Percentiles rank a stretch among this genome's conserved stretches.
phyloP scores from a whole-genome alignment of 371 early-diverging fungal genomes.

The Lichtheimia ornata region DNA sequence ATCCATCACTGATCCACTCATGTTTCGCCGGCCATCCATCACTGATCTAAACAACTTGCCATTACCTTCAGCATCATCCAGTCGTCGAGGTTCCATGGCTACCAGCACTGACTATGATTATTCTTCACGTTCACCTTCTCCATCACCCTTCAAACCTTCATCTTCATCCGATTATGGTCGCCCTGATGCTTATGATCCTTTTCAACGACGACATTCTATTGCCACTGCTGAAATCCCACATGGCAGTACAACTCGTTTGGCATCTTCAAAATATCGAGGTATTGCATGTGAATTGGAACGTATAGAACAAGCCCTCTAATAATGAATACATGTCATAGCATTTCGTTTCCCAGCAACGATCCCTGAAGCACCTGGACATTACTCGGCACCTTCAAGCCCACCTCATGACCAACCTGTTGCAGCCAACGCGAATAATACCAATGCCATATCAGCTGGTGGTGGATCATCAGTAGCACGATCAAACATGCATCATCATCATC shows the following conservation, averaged over 20 bases:
- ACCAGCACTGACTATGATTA: constrained; percentile 40
- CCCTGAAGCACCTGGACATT: constrained; percentile 40
- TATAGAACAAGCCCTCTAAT: background rate
- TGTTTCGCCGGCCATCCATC: constrained; percentile 38
- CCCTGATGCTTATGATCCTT: constrained; percentile 44
- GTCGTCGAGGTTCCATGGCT: constrained; percentile 43
- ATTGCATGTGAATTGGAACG: background rate
- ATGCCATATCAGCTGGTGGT: constrained; percentile 6
- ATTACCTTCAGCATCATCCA: constrained; percentile 26
- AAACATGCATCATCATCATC: constrained; percentile 12
- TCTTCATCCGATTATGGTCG: constrained; percentile 20
- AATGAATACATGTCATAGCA: constrained; percentile 15
- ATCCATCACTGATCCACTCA: constrained; percentile 33
- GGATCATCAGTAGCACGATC: constrained; percentile 36
- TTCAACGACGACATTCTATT: constrained; percentile 63
- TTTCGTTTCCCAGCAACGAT: constrained; percentile 44
- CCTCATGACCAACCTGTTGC: constrained; percentile 29
- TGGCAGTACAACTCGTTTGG: constrained; percentile 13
- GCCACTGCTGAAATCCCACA: constrained; percentile 42
- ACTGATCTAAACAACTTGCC: constrained; percentile 33
- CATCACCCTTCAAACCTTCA: constrained; percentile 22
- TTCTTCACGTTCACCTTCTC: constrained; percentile 45
- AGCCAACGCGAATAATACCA: constrained; percentile 14
- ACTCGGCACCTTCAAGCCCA: constrained; percentile 63
- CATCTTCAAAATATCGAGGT: constrained; percentile 37